Evolutionary conservation across 257 asterid genomes (phyloP).

Genomic region (Orobanche coerulescens): DNA sequence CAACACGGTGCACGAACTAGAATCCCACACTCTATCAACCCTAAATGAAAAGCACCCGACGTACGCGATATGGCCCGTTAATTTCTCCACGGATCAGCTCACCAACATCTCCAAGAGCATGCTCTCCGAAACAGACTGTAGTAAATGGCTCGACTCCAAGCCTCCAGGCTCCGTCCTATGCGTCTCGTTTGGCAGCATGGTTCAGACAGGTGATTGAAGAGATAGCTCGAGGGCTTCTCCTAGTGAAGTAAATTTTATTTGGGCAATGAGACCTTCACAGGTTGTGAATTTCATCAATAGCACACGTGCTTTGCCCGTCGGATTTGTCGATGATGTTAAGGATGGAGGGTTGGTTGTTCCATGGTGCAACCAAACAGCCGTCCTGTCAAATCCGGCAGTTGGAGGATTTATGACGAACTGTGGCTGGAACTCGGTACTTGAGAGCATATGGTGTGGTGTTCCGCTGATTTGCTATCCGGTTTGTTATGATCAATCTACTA

Average conservation of each 20-base stretch:
- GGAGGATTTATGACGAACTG: conserved; percentile 39
- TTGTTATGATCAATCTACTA: conserved; percentile 24
- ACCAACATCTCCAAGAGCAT: conserved; percentile 28
- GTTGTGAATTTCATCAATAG: conserved; percentile 30
- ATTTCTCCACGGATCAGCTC: neutral
- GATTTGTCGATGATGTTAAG: conserved; percentile 21
- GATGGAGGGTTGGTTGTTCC: conserved; percentile 33
- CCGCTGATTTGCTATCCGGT: conserved; percentile 34
- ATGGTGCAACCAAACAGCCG: conserved; percentile 39
- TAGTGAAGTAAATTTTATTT: conserved; percentile 34
- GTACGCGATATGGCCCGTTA: conserved; percentile 41
- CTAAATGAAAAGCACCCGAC: conserved; percentile 23
- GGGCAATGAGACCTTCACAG: conserved; percentile 34
- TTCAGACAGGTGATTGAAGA: conserved; percentile 16
- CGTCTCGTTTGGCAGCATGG: conserved; percentile 35
- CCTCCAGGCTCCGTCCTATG: conserved; percentile 31
- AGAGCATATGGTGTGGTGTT: conserved; percentile 36
- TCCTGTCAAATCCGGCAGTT: conserved; percentile 26
- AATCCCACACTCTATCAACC: conserved; percentile 32
- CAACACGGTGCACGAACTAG: conserved; percentile 58
- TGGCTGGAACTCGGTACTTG: conserved; percentile 47
- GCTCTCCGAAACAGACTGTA: conserved; percentile 31
- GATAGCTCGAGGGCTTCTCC: conserved; percentile 32
- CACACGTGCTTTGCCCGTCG: conserved; percentile 23
- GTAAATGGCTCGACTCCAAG: conserved; percentile 26